Evolutionary conservation across 495 filamentous ascomycete species (phyloP), one percentile per base, ranked within the genome.

Genomic region (Penicillium antarcticum): DNA sequence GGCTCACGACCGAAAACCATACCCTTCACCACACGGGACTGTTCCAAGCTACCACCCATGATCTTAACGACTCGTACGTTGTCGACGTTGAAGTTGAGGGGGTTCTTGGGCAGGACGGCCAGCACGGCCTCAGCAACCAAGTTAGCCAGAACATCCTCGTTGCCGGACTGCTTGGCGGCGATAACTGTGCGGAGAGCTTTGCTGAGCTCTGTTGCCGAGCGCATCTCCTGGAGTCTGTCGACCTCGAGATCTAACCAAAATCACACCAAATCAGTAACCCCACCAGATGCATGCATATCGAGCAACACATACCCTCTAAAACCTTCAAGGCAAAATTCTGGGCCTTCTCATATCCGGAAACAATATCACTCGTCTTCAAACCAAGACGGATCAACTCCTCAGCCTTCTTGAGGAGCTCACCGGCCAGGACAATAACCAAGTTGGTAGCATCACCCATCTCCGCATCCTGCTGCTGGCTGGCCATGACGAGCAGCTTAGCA

Each of bases 401-500:
- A 7, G 95, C 95, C 77, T 97, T 97, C 78, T 91, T 94, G 58
- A 99, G 72, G 60, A 99, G 77, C 77, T 99, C 95, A 48, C 95
- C 95, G 4, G 95, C 95, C 51, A 99, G 73, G 45, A 99, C 81
- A 61, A 97, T 96, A 52, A 99, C 95, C 72, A 99, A 67, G 74
- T 99, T 99, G 24, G 95, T 99, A 45, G 88, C 94, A 75, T 99
- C 95, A 41, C 95, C 95, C 86, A 99, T 96, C 83, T 99, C 95
- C 37, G 89, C 82, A 66, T 99, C 95, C 72, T 97, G 95, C 76
- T 99, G 95, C 67, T 99, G 95, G 73, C 87, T 91, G 35, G 95
- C 91, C 95, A 99, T 97, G 48, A 99, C 95, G n/a, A 97, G 75
- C 44, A 99, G 77, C 73, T 99, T 99, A 10, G 95, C 95, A 35